phyloP scores from a whole-genome alignment of 2,329 filamentous ascomycete genomes.

The Colletotrichum camelliae region DNA sequence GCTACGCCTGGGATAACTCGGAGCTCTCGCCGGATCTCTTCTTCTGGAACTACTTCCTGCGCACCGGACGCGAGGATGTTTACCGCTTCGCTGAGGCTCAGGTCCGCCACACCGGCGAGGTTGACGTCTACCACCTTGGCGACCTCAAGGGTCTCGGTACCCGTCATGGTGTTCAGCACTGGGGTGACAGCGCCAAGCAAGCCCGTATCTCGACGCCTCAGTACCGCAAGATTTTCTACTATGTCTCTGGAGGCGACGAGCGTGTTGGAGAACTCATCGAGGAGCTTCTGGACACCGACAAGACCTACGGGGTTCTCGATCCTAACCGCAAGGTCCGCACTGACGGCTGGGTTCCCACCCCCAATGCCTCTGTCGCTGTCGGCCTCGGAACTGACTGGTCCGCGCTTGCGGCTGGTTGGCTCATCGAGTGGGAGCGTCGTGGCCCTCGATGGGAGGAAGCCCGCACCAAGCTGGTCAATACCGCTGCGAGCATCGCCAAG shows the following conservation, averaged over 20 bases:
- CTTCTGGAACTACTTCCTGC: constrained; percentile 68
- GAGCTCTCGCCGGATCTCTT: constrained; percentile 68
- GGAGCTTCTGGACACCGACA: constrained; percentile 56
- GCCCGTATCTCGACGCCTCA: constrained; percentile 63
- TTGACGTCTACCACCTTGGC: constrained; percentile 67
- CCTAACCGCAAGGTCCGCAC: constrained; percentile 63
- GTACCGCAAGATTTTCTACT: constrained; percentile 62
- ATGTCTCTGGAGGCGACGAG: constrained; percentile 62
- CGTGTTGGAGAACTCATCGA: constrained; percentile 59
- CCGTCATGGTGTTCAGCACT: constrained; percentile 68
- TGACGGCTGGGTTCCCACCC: constrained; percentile 51
- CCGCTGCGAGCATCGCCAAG: constrained; percentile 54
- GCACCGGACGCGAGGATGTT: constrained; percentile 61
- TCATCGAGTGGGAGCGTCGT: constrained; percentile 65
- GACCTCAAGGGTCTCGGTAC: constrained; percentile 65
- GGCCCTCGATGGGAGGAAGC: constrained; percentile 59
- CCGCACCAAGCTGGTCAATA: constrained; percentile 52
- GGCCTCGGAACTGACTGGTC: constrained; percentile 66
- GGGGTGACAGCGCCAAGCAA: constrained; percentile 65
- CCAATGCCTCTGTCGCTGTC: constrained; percentile 49
- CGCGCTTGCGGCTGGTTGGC: constrained; percentile 60
- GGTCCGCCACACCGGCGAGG: constrained; percentile 64
- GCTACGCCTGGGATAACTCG: constrained; percentile 70
- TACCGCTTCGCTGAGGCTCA: constrained; percentile 65
- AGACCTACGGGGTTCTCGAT: constrained; percentile 59